Evolutionary conservation across 768 basidiomycete species (phyloP).

Genomic region (Rhodotorula paludigena): DNA sequence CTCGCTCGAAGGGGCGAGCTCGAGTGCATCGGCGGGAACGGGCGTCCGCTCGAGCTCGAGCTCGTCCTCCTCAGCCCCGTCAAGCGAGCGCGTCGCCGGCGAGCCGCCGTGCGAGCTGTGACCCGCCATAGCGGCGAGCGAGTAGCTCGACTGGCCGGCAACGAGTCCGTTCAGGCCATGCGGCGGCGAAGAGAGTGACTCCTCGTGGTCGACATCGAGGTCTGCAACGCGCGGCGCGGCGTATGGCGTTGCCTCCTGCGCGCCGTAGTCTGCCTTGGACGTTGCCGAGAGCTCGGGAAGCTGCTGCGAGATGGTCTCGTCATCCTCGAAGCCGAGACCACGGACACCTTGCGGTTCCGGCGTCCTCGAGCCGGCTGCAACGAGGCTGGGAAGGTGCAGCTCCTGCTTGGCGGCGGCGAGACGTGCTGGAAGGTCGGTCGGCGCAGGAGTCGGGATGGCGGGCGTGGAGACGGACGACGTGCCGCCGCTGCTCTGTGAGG

Average conservation of each 20-base stretch:
- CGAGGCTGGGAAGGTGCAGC: conserved; percentile 24
- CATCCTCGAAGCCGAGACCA: background rate
- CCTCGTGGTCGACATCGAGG: too few relatives aligned
- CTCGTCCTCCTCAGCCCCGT: background rate
- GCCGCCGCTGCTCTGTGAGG: conserved; percentile 14
- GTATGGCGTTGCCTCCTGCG: too few relatives aligned
- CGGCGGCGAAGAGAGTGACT: background rate
- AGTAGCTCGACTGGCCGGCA: conserved; percentile 18
- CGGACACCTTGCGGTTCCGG: background rate
- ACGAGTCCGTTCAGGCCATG: conserved; percentile 6
- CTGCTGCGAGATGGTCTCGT: background rate
- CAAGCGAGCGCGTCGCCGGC: background rate
- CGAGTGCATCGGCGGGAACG: background rate
- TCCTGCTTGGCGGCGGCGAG: conserved; percentile 16
- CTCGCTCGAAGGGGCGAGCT: too few relatives aligned
- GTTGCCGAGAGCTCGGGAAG: background rate
- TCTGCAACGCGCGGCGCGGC: too few relatives aligned
- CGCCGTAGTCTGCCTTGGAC: background rate
- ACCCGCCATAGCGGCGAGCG: conserved; percentile 22
- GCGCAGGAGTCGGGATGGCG: background rate
- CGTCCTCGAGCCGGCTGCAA: conserved; percentile 1
- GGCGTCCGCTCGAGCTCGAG: background rate
- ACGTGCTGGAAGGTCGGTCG: background rate
- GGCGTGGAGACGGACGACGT: conserved; percentile 17
- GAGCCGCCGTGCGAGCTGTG: conserved; percentile 1